Evolutionary conservation across 2,329 filamentous ascomycete species (phyloP), one percentile per base, ranked within the genome.

Genomic region (Mycosphaerella sp.): DNA sequence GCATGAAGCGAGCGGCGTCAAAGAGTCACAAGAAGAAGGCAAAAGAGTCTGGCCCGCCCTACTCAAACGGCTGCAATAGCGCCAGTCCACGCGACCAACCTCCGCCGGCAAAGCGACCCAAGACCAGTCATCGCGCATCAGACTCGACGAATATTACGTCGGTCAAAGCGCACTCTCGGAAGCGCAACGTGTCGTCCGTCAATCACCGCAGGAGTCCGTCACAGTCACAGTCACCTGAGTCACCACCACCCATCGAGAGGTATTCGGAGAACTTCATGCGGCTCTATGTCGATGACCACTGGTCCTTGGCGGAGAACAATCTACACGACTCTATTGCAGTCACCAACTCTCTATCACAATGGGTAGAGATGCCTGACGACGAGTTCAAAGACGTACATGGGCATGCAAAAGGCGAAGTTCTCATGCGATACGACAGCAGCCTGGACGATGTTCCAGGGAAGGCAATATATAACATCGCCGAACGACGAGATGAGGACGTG

Each of bases 1-100:
- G 63, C 25, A 62, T 80, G 52, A 87, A 90, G 70, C 81, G 89
- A 55, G 81, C 84, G 7, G 79, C 84, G 6, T 76, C 86, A 10
- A 95, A 95, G 68, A 85, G 79, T 66, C 86, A 89, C 66, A 95
- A 90, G 75, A 96, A 94, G 75, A 95, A 90, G 70, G 70, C 79
- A 34, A 94, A 89, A 66, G 87, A 89, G 44, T 64, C 67, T 8
- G 72, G 70, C 25, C 62, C 70, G 13, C 68, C 84, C 28, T 79
- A 82, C 62, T 72, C 82, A 44, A 90, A 89, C 65, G 86, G 86
- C 44, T 82, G 72, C 28, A 75, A 75, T 55, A 75, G 71, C 48
- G 73, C 71, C 54, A 74, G 73, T 61, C 71, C 75, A 30, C 72
- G 75, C 63, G 78, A 80, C 56, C 65, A 61, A 39, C 71, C 71